phyloP scores from a whole-genome alignment of 805 yeast genomes.

The Candida awuae region DNA sequence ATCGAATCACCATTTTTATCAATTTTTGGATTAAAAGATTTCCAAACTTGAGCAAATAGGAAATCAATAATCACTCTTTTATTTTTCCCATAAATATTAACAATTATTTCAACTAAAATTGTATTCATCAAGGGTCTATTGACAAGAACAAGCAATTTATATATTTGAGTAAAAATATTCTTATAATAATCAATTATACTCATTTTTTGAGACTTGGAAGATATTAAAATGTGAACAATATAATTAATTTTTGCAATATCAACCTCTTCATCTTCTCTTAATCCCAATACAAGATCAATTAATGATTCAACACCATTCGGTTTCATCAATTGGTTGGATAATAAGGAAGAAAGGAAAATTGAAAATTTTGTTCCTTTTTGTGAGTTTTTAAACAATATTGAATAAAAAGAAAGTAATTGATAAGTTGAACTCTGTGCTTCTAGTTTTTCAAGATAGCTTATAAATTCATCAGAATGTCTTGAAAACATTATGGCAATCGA shows the following conservation, averaged over 20 bases:
- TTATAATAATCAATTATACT: conserved; percentile 44
- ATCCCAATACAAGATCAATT: conserved; percentile 69
- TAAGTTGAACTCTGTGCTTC: conserved; percentile 54
- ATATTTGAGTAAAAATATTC: conserved; percentile 57
- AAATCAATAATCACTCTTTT: conserved; percentile 48
- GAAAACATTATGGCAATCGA: conserved; percentile 39
- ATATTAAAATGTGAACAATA: conserved; percentile 54
- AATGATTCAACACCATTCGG: conserved; percentile 60
- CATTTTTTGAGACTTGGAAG: conserved; percentile 49
- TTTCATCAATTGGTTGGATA: conserved; percentile 45
- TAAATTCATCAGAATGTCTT: conserved; percentile 18
- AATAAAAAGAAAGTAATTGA: conserved; percentile 52
- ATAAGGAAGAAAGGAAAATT: conserved; percentile 36
- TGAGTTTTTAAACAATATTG: conserved; percentile 34
- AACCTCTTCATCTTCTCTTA: conserved; percentile 64
- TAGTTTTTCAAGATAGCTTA: conserved; percentile 14
- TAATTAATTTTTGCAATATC: conserved; percentile 58
- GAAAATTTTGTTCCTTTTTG: conserved; percentile 28
- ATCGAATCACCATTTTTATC: conserved; percentile 15
- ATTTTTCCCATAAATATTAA: conserved; percentile 44
- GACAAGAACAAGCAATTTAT: conserved; percentile 46
- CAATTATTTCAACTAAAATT: conserved; percentile 48
- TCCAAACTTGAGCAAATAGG: conserved; percentile 44
- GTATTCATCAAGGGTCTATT: conserved; percentile 55
- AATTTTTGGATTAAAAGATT: conserved; percentile 31